Percentiles rank a stretch among this genome's conserved stretches.
phyloP scores from a whole-genome alignment of 805 yeast genomes.

The Starmerella vaccinii region DNA sequence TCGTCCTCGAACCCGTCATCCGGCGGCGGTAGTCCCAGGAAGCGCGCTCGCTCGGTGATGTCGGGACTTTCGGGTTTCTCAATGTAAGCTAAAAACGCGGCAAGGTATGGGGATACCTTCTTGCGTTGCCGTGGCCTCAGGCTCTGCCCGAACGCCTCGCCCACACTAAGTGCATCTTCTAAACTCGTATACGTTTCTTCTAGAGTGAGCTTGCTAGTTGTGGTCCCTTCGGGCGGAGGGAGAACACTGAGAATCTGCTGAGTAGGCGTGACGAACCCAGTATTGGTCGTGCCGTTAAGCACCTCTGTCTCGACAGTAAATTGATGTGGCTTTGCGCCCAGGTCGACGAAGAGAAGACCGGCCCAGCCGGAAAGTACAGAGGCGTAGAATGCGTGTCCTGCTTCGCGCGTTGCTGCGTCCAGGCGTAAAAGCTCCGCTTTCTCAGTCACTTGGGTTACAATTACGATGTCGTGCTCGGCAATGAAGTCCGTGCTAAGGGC shows the following conservation, averaged over 20 bases:
- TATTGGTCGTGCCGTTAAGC: conserved; percentile 33
- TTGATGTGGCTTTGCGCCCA: conserved; percentile 44
- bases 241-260: conserved; percentile 37
- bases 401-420: conserved; percentile 47
- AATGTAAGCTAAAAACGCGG: conserved; percentile 49
- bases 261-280: conserved; percentile 41
- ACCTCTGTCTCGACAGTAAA: conserved; percentile 27
- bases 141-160: conserved; percentile 14
- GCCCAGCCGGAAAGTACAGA: conserved; percentile 67
- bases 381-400: conserved; percentile 55
- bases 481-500: conserved; percentile 34
- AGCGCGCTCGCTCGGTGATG: conserved; percentile 24
- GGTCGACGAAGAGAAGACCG: conserved; percentile 73
- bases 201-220: conserved; percentile 32
- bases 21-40: conserved; percentile 39
- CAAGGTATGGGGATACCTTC: conserved; percentile 46
- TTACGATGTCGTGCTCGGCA: conserved; percentile 52
- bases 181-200: conserved; percentile 25
- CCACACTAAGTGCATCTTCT: conserved; percentile 16
- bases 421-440: conserved; percentile 35
- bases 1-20: conserved; percentile 31
- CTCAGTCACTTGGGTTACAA: conserved; percentile 56
- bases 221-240: conserved; percentile 31
- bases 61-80: conserved; percentile 30
- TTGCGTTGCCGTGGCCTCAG: conserved; percentile 33